Evolutionary conservation across 257 asterid genomes (phyloP).

Genomic region (Lithospermum erythrorhizon): DNA sequence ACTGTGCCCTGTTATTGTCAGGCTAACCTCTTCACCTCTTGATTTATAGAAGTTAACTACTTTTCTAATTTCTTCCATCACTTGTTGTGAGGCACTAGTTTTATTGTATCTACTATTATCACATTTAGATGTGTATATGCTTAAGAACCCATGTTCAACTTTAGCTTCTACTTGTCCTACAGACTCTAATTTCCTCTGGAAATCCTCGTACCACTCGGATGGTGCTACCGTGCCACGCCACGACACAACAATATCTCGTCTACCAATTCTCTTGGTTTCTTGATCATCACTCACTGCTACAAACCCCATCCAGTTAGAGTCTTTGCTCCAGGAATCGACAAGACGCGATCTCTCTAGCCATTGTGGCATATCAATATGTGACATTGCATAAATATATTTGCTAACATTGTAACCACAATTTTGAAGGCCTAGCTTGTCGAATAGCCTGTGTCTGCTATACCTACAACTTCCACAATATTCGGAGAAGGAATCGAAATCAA

Average conservation of each 20-base stretch:
- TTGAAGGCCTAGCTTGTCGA: conserved; percentile 7
- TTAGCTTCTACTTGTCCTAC: conserved; percentile 49
- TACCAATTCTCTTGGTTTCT: conserved; percentile 51
- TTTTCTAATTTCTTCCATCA: conserved; percentile 36
- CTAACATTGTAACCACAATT: conserved; percentile 38
- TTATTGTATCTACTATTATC: conserved; percentile 50
- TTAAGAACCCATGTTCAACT: conserved; percentile 69
- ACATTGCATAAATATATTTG: conserved; percentile 56
- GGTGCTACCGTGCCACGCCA: conserved; percentile 79
- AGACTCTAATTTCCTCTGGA: conserved; percentile 48
- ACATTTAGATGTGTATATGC: conserved; percentile 60
- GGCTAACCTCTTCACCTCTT: conserved; percentile 45
- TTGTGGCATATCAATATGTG: conserved; percentile 49
- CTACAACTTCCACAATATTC: conserved; percentile 67
- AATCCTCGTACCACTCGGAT: conserved; percentile 69
- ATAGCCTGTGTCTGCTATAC: conserved; percentile 9
- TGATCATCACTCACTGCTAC: conserved; percentile 52
- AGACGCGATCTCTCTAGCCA: conserved; percentile 51
- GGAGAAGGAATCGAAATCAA: conserved; percentile 48
- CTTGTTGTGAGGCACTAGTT: conserved; percentile 68
- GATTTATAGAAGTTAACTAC: conserved; percentile 27
- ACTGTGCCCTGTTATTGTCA: conserved; percentile 71
- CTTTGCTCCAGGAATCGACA: conserved; percentile 55
- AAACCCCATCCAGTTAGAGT: conserved; percentile 79
- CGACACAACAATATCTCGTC: conserved; percentile 59